Evolutionary conservation across 129 eudicot genomes (phyloP).

Genomic region (Tanacetum coccineum): DNA sequence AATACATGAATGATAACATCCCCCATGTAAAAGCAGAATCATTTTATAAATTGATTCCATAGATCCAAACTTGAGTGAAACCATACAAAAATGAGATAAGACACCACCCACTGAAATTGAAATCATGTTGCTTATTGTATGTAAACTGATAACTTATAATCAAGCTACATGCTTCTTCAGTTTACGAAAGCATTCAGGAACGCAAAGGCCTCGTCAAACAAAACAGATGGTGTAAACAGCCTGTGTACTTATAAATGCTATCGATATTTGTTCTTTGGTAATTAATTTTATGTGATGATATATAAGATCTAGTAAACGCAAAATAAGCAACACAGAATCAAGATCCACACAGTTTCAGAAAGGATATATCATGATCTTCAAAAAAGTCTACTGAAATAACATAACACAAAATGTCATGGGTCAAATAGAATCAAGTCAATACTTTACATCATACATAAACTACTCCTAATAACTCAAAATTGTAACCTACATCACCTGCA

Average conservation of each 20-base stretch:
- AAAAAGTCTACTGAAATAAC: constrained; percentile 3
- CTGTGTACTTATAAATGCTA: no score
- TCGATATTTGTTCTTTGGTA: no score
- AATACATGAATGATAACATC: no score
- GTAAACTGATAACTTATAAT: neutral
- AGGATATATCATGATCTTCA: neutral
- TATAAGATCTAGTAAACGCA: neutral
- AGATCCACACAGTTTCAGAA: neutral
- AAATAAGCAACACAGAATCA: neutral
- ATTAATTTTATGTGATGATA: neutral
- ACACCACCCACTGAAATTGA: neutral
- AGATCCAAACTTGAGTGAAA: neutral
- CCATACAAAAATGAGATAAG: neutral
- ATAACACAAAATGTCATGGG: constrained; percentile 22
- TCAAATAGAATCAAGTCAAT: constrained; percentile 19
- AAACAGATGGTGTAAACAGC: no score
- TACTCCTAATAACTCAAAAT: constrained; percentile 36
- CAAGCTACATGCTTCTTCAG: neutral
- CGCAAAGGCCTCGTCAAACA: neutral
- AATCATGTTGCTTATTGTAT: constrained; percentile 6
- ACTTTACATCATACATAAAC: constrained; percentile 37
- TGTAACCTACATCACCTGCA: constrained; percentile 30
- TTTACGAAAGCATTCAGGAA: neutral
- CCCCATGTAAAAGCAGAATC: no score
- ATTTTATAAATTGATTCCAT: no score